A percentile compares a stretch with the other conserved stretches of the same genome.
Evolutionary conservation across 1,284 basidiomycete genomes (phyloP).

Genomic region (Sporisorium exsertum): DNA sequence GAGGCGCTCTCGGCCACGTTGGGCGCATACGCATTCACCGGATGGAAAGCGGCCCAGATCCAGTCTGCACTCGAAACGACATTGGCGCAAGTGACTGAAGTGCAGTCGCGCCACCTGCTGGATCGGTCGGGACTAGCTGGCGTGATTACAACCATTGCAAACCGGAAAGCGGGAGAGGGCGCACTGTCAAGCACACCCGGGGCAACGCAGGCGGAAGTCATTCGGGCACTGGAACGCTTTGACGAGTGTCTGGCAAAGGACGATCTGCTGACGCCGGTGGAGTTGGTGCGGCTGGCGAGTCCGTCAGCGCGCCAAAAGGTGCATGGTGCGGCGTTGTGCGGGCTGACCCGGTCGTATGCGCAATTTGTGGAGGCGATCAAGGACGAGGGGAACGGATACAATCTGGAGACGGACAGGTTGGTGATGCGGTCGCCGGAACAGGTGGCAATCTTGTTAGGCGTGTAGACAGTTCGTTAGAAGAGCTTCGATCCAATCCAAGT

Average conservation of each 20-base stretch:
- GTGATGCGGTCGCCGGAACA: conserved; percentile 36
- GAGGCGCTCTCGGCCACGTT: conserved; percentile 34
- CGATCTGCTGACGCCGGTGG: conserved; percentile 40
- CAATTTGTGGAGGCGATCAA: conserved; percentile 18
- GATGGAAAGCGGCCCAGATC: conserved; percentile 17
- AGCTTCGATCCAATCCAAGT: conserved; percentile 29
- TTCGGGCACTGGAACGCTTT: conserved; percentile 18
- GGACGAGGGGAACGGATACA: conserved; percentile 13
- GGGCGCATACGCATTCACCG: conserved; percentile 20
- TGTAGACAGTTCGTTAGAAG: conserved; percentile 22
- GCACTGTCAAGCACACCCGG: conserved; percentile 1
- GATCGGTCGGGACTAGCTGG: conserved; percentile 15
- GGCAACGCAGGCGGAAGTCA: conserved; percentile 13
- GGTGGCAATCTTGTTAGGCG: conserved; percentile 48
- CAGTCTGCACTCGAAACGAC: not conserved
- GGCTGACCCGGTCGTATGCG: conserved; percentile 36
- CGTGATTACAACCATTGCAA: conserved; percentile 14
- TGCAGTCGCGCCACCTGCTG: conserved; percentile 26
- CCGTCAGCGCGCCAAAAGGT: conserved; percentile 31
- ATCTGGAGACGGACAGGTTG: conserved; percentile 1
- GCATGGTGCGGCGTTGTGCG: conserved; percentile 29
- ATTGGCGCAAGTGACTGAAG: conserved; percentile 3
- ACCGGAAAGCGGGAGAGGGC: not conserved
- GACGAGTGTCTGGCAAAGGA: conserved; percentile 43
- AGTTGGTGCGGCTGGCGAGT: conserved; percentile 26